phyloP scores from a whole-genome alignment of 2,329 filamentous ascomycete species.

The Xylariaceae sp. region DNA sequence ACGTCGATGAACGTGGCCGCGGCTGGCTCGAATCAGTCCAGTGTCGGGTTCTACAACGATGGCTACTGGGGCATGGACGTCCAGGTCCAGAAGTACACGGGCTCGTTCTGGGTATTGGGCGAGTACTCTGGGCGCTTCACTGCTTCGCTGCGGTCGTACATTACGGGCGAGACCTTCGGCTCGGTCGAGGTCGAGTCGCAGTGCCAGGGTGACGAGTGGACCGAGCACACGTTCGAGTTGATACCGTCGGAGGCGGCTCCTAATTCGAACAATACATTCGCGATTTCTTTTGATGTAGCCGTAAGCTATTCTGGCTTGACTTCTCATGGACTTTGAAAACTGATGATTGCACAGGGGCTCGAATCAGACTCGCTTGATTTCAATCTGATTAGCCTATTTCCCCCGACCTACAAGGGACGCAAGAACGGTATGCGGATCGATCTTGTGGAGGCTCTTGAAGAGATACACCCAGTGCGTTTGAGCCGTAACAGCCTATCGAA shows the following conservation, averaged over 20 bases:
- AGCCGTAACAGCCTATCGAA: too few species aligned
- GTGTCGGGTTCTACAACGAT: constrained; percentile 47
- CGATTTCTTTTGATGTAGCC: too few species aligned
- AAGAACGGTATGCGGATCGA: constrained; percentile 55
- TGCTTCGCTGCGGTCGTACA: constrained; percentile 40
- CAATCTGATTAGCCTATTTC: constrained; percentile 56
- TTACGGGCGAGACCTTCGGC: constrained; percentile 42
- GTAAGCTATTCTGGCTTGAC: constrained; percentile 29
- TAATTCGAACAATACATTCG: constrained; percentile 54
- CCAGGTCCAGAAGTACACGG: too few species aligned
- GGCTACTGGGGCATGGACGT: too few species aligned
- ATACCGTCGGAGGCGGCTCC: constrained; percentile 41
- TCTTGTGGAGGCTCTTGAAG: constrained; percentile 48
- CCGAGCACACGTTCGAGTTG: constrained; percentile 49
- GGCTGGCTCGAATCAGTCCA: constrained; percentile 24
- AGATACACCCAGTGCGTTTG: constrained; percentile 47
- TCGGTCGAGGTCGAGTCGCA: too few species aligned
- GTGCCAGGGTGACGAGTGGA: constrained; percentile 39
- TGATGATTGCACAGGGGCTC: too few species aligned
- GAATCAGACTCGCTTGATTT: too few species aligned
- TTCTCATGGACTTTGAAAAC: constrained; percentile 28
- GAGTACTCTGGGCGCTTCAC: constrained; percentile 43
- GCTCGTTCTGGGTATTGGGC: constrained; percentile 51
- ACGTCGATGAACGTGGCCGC: constrained; percentile 45
- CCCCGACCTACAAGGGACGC: constrained; percentile 54